Percentiles rank a stretch among this genome's conserved stretches.
Evolutionary conservation across 306 rosid species (phyloP).

Genomic region (Pterocarpus santalinus): DNA sequence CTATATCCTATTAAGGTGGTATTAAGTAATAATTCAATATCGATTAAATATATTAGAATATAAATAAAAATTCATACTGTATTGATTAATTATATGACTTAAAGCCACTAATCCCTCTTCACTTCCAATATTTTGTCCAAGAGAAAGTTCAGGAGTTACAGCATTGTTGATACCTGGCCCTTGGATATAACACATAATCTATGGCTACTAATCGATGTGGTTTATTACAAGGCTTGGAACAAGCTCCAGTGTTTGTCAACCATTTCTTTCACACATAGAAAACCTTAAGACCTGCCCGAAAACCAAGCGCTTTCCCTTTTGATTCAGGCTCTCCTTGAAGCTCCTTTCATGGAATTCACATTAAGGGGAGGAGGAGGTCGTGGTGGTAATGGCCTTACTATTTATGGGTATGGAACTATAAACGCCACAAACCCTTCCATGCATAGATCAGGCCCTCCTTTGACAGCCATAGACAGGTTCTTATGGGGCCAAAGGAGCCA

Average conservation of each 20-base stretch:
- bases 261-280: conserved; percentile 1
- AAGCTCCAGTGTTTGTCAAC: conserved; percentile 50
- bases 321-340: neutral
- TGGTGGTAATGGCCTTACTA: conserved; percentile 25
- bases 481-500: conserved; percentile 41
- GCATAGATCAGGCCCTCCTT: conserved; percentile 50
- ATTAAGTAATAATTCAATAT: conserved; percentile 25
- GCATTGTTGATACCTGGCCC: conserved; percentile 50
- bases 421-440: conserved; percentile 25
- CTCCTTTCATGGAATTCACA: conserved; percentile 49
- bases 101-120: conserved; percentile 64
- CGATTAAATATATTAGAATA: conserved; percentile 18
- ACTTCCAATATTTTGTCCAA: conserved; percentile 43
- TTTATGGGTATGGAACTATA: conserved; percentile 30
- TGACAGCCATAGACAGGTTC: conserved; percentile 63
- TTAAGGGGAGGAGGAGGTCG: conserved; percentile 11
- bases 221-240: conserved; percentile 54
- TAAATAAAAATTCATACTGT: neutral
- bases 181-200: conserved; percentile 43
- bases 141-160: conserved; percentile 76
- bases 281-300: conserved; percentile 32
- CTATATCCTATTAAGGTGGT: conserved; percentile 18
- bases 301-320: conserved; percentile 41
- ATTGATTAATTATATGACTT: no score
- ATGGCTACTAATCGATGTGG: conserved; percentile 53